Evolutionary conservation across 2,329 filamentous ascomycete species (phyloP).

Genomic region (Trichoderma atroviride): DNA sequence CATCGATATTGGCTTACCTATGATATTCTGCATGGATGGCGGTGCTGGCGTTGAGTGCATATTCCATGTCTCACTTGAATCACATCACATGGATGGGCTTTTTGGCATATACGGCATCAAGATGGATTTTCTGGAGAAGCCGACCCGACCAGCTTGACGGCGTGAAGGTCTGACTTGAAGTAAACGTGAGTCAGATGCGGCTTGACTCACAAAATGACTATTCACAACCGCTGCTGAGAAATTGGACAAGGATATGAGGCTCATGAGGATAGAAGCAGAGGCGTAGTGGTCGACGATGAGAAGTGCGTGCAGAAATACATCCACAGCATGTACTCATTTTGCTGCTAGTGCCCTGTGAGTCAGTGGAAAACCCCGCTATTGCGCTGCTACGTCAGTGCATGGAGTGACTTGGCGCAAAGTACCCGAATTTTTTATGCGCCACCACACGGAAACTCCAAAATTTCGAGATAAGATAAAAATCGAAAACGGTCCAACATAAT

Average conservation of each 20-base stretch:
- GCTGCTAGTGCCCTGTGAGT: constrained; percentile 1
- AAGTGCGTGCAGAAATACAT: background rate
- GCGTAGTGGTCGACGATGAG: too few species aligned
- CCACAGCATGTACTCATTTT: constrained; percentile 2
- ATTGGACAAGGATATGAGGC: background rate
- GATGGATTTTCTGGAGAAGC: background rate
- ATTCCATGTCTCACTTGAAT: background rate
- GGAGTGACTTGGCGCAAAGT: constrained; percentile 7
- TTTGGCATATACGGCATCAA: background rate
- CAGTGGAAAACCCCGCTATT: constrained; percentile 1
- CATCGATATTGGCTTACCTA: background rate
- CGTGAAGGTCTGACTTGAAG: constrained; percentile 16
- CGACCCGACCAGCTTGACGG: background rate
- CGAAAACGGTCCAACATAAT: background rate
- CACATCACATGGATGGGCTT: constrained; percentile 1
- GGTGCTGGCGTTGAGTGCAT: background rate
- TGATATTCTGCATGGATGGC: background rate
- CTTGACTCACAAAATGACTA: background rate
- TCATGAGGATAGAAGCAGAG: too few species aligned
- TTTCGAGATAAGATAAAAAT: constrained; percentile 29
- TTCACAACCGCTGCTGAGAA: background rate
- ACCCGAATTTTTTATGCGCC: constrained; percentile 23
- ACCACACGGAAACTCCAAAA: constrained; percentile 24
- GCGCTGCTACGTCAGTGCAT: background rate
- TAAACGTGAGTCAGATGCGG: background rate